Percentiles rank a stretch among this genome's conserved stretches.
phyloP scores from a whole-genome alignment of 2,329 filamentous ascomycete genomes.

The Remersonia thermophila region DNA sequence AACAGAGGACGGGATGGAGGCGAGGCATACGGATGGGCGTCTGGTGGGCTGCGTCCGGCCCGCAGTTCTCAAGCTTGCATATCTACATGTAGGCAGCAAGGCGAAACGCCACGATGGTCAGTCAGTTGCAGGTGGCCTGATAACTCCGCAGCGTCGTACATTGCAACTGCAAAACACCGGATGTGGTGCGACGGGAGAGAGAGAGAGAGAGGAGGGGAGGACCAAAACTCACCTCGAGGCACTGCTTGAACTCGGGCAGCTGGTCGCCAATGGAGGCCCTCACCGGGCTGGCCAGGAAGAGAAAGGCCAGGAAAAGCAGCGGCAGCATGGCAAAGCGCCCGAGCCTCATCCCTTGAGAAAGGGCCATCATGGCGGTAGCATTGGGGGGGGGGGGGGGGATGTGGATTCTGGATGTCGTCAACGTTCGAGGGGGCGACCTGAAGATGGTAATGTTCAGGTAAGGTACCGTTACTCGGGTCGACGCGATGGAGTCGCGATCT shows the following conservation, averaged over 20 bases:
- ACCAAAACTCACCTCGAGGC: slow-evolving; percentile 54
- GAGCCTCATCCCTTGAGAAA: slow-evolving; percentile 1
- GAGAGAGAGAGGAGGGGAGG: too few species aligned
- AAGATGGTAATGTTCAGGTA: too few species aligned
- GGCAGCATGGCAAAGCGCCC: slow-evolving; percentile 16
- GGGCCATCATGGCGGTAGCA: slow-evolving; percentile 5
- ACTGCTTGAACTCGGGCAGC: slow-evolving; percentile 76
- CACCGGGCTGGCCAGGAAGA: slow-evolving; percentile 32
- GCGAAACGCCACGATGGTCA: not conserved
- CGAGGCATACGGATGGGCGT: slow-evolving; percentile 55
- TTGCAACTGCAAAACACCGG: not conserved
- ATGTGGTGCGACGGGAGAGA: too few species aligned
- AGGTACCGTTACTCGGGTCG: too few species aligned
- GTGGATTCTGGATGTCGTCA: not conserved
- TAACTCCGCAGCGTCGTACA: too few species aligned
- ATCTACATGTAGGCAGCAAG: slow-evolving; percentile 49
- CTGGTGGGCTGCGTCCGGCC: slow-evolving; percentile 37
- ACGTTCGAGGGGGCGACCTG: not conserved
- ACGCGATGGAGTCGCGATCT: not conserved
- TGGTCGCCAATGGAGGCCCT: slow-evolving; percentile 72
- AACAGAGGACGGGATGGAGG: not conserved
- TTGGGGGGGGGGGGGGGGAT: not conserved
- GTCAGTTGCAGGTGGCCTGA: not conserved
- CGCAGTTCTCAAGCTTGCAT: slow-evolving; percentile 72
- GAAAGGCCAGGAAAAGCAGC: slow-evolving; percentile 23